These are phyloP conservation scores for Venturia nashicola DNA, from an alignment of 2,329 filamentous ascomycete genomes.

Conservation along the genomic window DNA sequence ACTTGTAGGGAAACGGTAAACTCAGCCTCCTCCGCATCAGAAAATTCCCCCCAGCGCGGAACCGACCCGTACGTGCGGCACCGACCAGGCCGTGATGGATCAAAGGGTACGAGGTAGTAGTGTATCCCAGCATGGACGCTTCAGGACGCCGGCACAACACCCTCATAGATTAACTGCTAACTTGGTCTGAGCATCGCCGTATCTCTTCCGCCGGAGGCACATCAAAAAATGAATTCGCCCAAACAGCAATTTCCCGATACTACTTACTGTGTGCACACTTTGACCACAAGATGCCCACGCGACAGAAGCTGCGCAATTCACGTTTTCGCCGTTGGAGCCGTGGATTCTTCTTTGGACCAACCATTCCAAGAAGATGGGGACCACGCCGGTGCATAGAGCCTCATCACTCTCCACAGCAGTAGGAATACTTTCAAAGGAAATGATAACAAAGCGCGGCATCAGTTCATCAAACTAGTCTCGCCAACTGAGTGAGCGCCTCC, in stretches of 20 bases:
- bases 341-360: background rate
- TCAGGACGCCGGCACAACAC: background rate
- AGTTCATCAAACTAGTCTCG: too few species aligned
- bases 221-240: background rate
- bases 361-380: too few species aligned
- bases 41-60: background rate
- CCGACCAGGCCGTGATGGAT: background rate
- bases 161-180: background rate
- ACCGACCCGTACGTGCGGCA: background rate
- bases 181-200: background rate
- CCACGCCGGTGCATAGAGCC: too few species aligned
- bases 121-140: background rate
- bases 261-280: background rate
- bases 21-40: background rate
- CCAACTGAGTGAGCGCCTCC: too few species aligned
- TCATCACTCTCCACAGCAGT: too few species aligned
- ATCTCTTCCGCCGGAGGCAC: background rate
- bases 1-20: background rate
- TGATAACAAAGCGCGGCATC: too few species aligned
- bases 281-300: background rate
- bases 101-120: background rate
- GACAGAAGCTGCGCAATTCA: background rate
- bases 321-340: background rate
- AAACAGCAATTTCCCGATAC: too few species aligned
- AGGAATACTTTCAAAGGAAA: too few species aligned